Percentiles rank a stretch among this genome's conserved stretches.
Evolutionary conservation across 1,139 yeast species (phyloP).

Genomic region (Pichia sp.): DNA sequence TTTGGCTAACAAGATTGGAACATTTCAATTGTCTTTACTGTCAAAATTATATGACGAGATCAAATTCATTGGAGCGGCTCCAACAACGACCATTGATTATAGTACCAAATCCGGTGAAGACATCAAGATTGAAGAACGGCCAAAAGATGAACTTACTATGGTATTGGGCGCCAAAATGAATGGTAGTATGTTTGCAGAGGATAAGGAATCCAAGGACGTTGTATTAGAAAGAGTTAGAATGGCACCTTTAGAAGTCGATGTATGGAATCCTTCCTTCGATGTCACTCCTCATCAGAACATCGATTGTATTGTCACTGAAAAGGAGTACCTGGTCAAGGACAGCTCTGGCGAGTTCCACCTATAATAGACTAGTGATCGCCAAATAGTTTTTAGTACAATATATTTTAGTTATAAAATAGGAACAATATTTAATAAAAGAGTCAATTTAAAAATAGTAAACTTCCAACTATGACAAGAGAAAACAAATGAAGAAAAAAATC

Average conservation of each 20-base stretch:
- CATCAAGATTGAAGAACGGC: constrained; percentile 85
- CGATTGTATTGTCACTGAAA: constrained; percentile 86
- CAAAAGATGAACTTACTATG: constrained; percentile 70
- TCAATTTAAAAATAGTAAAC: not conserved
- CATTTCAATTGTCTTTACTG: constrained; percentile 78
- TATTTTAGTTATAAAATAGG: not conserved
- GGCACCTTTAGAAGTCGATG: constrained; percentile 80
- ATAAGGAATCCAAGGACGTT: constrained; percentile 21
- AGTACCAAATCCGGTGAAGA: constrained; percentile 62
- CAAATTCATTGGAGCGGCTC: constrained; percentile 91
- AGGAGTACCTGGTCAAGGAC: constrained; percentile 48
- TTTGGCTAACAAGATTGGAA: constrained; percentile 96
- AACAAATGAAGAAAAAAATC: not conserved
- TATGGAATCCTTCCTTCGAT: constrained; percentile 97
- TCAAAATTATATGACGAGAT: constrained; percentile 50
- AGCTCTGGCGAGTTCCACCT: constrained; percentile 44
- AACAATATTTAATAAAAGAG: not conserved
- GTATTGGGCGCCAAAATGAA: constrained; percentile 62
- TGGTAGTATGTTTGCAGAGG: constrained; percentile 19
- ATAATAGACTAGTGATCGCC: constrained; percentile 8
- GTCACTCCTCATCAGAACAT: constrained; percentile 80
- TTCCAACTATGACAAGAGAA: not conserved
- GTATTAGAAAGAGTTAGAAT: constrained; percentile 55
- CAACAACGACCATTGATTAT: constrained; percentile 81
- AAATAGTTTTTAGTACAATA: not conserved